Evolutionary conservation across 805 yeast genomes (phyloP), one percentile per base, ranked within the genome.

Genomic region (Kurtzmaniella fragi): DNA sequence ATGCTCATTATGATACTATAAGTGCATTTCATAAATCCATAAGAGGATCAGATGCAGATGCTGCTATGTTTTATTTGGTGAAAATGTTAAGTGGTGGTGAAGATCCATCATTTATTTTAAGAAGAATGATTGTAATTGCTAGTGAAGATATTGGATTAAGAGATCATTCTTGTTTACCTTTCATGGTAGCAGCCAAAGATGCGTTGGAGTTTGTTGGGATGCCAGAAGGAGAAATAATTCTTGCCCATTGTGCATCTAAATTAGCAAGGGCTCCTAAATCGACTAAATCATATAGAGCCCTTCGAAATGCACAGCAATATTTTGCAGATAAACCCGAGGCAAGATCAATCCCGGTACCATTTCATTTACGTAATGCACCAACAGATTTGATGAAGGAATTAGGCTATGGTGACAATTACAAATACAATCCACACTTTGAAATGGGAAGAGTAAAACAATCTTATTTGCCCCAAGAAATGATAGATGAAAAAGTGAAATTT

Each of bases 21-120:
- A 85, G 95, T 11, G 99, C 99, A 1, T 84, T 93, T 48, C 99
- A 93, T 63, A 93, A 93, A 54, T 77, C 95, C 0, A 77, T 93
- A 0, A 71, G 99, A 41, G 99, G 99, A 0, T 75, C 86, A 0
- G 82, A 91, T 51, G 82, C 90, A 0, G 87, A 93, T 63, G 98
- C 97, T 0, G 82, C 98, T 0, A 62, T 93, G 43, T 90, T 81
- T 57, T 93, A 93, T 53, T 62, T 93, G 15, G 91, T 82, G 0
- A 71, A 89, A 35, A 93, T 93, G 99, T 67, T 93, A 1, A 74
- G 78, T 46, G 95, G 95, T 2, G 99, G 99, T 0, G 99, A 95
- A 56, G 95, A 86, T 53, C 97, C 97, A 0, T 61, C 88, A 17
- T 93, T 84, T 51, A 80, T 93, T 10, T 89, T 93, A 0, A 70